Conservation (phyloP, 495 filamentous ascomycete species). For the Apodospora peruviana region DNA sequence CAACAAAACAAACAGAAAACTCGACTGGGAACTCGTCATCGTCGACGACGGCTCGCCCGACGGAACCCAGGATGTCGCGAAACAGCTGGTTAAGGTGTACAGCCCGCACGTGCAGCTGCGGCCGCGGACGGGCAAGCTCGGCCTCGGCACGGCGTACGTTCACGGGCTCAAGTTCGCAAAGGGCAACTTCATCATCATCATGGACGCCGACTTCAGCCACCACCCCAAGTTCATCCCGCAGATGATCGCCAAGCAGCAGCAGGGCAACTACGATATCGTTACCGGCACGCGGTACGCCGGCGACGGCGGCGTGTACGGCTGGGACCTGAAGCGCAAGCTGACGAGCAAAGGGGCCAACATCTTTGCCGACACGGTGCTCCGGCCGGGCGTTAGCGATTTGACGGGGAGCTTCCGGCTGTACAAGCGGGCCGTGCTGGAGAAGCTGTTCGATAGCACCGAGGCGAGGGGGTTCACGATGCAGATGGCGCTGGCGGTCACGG, state of each 20-base stretch:
- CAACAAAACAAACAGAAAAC: conserved; percentile 50
- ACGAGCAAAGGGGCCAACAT: conserved; percentile 88
- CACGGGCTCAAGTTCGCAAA: conserved; percentile 83
- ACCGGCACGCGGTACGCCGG: conserved; percentile 91
- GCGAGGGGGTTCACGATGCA: conserved; percentile 97
- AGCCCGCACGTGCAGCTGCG: conserved; percentile 72
- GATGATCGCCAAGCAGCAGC: conserved; percentile 73
- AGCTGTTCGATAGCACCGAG: conserved; percentile 82
- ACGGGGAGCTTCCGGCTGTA: conserved; percentile 94
- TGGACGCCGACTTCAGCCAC: conserved; percentile 99
- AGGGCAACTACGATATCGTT: conserved; percentile 82
- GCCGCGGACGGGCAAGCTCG: conserved; percentile 87
- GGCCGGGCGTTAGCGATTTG: conserved; percentile 92
- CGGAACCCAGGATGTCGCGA: conserved; percentile 82
- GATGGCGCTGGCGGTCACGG: conserved; percentile 87
- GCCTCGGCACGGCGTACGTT: conserved; percentile 93
- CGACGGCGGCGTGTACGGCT: conserved; percentile 89
- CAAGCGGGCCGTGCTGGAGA: conserved; percentile 82
- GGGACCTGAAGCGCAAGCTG: conserved; percentile 95
- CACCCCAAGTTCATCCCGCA: conserved; percentile 93
- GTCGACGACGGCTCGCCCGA: conserved; percentile 98
- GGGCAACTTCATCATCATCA: conserved; percentile 96
- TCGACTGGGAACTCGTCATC: conserved; percentile 96
- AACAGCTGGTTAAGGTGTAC: conserved; percentile 84
- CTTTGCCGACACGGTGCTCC: conserved; percentile 88